Percentiles rank a stretch among this genome's conserved stretches.
Evolutionary conservation across 1,284 basidiomycete species (phyloP).

Genomic region (Rhodotorula glutinis): DNA sequence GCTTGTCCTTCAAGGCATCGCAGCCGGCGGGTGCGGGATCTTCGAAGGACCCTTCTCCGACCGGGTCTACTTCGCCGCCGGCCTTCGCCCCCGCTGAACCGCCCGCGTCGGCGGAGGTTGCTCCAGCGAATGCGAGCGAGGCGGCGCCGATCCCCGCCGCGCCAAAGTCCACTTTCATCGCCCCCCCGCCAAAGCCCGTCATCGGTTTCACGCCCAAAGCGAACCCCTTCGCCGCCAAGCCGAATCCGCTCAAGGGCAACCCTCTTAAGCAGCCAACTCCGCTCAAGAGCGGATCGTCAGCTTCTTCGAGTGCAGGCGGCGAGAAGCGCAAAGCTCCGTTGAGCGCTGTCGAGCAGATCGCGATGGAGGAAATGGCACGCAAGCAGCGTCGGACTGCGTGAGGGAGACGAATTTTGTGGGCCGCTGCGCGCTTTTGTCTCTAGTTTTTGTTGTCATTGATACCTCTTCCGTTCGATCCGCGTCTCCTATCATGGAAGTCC

Average conservation of each 20-base stretch:
- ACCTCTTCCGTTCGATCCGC: too few relatives aligned
- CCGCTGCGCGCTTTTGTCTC: not conserved
- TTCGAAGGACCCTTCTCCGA: constrained; percentile 42
- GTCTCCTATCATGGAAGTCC: too few relatives aligned
- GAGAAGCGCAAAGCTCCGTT: constrained; percentile 56
- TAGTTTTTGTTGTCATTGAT: not conserved
- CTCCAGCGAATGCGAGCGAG: not conserved
- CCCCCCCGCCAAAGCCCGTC: constrained; percentile 58
- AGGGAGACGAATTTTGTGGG: not conserved
- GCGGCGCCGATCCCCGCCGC: constrained; percentile 9
- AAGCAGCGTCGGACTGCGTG: constrained; percentile 51
- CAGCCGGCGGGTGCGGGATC: constrained; percentile 44
- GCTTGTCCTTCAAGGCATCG: constrained; percentile 47
- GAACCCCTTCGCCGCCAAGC: constrained; percentile 53
- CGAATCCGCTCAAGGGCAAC: constrained; percentile 50
- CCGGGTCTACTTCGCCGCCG: constrained; percentile 12
- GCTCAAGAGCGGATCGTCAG: constrained; percentile 23
- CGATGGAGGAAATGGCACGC: constrained; percentile 79
- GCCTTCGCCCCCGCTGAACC: constrained; percentile 40
- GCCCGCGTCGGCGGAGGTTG: not conserved
- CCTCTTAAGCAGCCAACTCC: constrained; percentile 51
- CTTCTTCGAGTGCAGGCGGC: constrained; percentile 52
- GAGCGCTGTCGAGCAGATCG: constrained; percentile 77
- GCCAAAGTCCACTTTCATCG: constrained; percentile 48
- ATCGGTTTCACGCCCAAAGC: constrained; percentile 61